These are phyloP conservation scores for Larix kaempferi DNA, from an alignment of 75 land plant genomes.

Conservation along the genomic window DNA sequence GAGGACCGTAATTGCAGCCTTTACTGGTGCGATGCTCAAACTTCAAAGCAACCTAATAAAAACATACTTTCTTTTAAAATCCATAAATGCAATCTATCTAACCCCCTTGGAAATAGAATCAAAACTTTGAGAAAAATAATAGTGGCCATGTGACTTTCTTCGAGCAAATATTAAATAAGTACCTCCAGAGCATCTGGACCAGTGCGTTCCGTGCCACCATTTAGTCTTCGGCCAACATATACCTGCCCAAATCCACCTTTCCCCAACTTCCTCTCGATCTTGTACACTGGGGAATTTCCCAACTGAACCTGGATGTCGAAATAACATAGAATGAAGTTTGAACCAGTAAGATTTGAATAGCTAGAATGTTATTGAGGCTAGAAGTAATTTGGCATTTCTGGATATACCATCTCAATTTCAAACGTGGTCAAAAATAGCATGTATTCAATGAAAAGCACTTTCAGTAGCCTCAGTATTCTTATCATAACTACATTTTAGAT, in stretches of 20 bases:
- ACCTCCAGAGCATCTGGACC: constrained; percentile 97
- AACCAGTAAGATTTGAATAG: neutral
- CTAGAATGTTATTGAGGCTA: neutral
- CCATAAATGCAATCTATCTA: neutral
- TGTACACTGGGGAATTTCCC: constrained; percentile 84
- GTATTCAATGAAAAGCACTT: neutral
- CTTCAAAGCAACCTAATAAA: constrained; percentile 81
- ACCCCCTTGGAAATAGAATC: neutral
- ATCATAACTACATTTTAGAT: neutral
- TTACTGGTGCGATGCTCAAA: constrained; percentile 94
- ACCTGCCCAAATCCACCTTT: constrained; percentile 99
- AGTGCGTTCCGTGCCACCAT: constrained; percentile 76
- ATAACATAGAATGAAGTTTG: neutral
- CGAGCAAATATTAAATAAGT: neutral
- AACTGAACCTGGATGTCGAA: constrained; percentile 72
- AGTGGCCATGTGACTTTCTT: constrained; percentile 5
- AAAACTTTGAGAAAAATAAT: neutral
- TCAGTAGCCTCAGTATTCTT: neutral
- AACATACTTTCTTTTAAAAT: neutral
- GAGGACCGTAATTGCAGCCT: constrained; percentile 95
- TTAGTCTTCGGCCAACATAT: constrained; percentile 73
- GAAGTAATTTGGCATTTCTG: neutral
- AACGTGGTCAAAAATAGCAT: neutral
- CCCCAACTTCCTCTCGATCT: constrained; percentile 84
- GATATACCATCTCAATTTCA: neutral